A percentile compares a stretch with the other conserved stretches of the same genome.
These are phyloP conservation scores for Pyrus pyrifolia DNA, from an alignment of 306 rosid genomes.

Conservation along the genomic window DNA sequence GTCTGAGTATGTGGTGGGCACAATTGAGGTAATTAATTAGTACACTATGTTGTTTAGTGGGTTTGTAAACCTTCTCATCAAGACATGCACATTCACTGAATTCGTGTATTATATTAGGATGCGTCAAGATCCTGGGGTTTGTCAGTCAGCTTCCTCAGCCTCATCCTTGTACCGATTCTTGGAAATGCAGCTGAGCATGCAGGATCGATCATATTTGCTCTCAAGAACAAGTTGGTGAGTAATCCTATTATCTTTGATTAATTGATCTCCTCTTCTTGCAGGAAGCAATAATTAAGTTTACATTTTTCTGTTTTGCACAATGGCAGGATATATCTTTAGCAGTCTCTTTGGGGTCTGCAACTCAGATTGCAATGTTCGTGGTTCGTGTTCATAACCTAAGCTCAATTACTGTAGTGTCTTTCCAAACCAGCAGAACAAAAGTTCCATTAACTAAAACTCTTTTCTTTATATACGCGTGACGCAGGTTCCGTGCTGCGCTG, in stretches of 20 bases:
- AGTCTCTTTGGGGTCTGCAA: slow-evolving; percentile 89
- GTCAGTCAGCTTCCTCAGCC: slow-evolving; percentile 74
- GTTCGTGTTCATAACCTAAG: slow-evolving; percentile 24
- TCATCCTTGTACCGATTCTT: slow-evolving; percentile 77
- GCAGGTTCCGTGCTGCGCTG: slow-evolving; percentile 75
- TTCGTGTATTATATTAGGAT: slow-evolving; percentile 30
- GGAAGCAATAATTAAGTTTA: background rate
- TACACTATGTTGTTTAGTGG: background rate
- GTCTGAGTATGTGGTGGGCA: slow-evolving; percentile 74
- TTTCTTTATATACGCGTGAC: background rate
- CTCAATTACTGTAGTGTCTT: background rate
- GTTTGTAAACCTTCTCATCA: no score
- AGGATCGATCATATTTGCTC: slow-evolving; percentile 84
- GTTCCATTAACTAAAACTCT: no score
- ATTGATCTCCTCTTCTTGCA: background rate
- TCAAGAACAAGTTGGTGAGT: slow-evolving; percentile 78
- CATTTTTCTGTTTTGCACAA: background rate
- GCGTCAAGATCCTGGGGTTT: slow-evolving; percentile 84
- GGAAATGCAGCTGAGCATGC: slow-evolving; percentile 99
- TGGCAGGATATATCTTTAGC: slow-evolving; percentile 78
- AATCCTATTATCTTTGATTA: background rate
- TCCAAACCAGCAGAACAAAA: background rate
- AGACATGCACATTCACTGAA: background rate
- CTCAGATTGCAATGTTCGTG: slow-evolving; percentile 75
- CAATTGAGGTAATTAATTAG: slow-evolving; percentile 61